Base-by-base conservation (phyloP, 257 asterid species). In the Nicotiana knightiana region DNA sequence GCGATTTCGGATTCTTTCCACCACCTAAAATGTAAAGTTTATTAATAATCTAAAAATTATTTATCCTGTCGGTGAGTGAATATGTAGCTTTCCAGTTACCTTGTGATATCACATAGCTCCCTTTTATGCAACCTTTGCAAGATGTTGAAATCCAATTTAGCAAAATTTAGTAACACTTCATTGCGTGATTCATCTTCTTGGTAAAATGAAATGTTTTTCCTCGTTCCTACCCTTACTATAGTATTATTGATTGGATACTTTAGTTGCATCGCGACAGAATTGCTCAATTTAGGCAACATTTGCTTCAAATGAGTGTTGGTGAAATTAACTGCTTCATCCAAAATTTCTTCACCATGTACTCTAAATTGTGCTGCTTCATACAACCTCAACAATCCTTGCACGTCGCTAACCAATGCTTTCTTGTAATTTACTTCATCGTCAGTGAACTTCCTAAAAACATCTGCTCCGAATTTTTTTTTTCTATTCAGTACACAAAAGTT, bases 131-230 rank as follows among this genome's bases (percentile, higher is more conserved):
- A 3, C 78, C 55, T 86, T 26, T 86, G 89, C 2, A 79, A 3
- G 26, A 63, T 61, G 33, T 88, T 88, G 84, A 86, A 86, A 78
- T 88, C 91, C 48, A 82, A 21, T 81, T 83, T 85, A 2, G 89
- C 88, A 1, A 88, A 79, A 13, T 67, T 53, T 7, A 85, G 80
- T 11, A 88, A 57, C 8, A 63, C 9, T 3, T 46, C 26, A 28
- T 68, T n/a, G 12, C 15, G 75, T 5, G 83, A 63, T 62, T 79
- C 13, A 37, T 79, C 76, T 61, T 21, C 61, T 43, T 79, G 71
- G 39, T 63, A 79, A 43, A 43, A 3, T 16, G 73, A 8, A 35
- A 88, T 83, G 79, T 54, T 81, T 35, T 76, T 77, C 11, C 77
- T 81, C 2, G 77, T 82, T 51, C 73, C 87, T 21, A 88, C 32